Evolutionary conservation across 192 early-diverging fungal species (phyloP), one percentile per base, ranked within the genome.

Genomic region (Coemansia sp.): DNA sequence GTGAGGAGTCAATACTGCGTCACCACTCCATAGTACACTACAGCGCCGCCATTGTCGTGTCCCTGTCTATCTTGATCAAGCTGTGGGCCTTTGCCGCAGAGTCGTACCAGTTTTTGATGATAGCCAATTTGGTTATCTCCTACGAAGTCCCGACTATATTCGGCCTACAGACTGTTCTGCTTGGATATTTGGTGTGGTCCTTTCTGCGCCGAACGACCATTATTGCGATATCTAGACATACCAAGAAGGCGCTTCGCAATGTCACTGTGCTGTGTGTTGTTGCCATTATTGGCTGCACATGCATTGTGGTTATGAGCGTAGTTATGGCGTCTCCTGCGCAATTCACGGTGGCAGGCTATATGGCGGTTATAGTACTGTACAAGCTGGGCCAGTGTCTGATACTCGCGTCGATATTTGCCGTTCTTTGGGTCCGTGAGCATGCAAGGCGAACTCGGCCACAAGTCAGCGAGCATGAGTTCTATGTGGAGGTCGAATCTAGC

Each of bases 161-260:
- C 23, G 66, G 67, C 6, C 21, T 65, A 1, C 77, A 80, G 62
- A 80, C 69, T 0, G 25, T 17, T 0, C 32, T 80, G 1, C 66
- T 80, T 0, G 55, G 38, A 1, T 12, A 74, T 17, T 62, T 80
- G n/a, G 65, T 74, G 5, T 67, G 62, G 51, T 55, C 69, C 5
- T 80, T 80, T 66, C 61, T 80, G 1, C 58, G 25, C 19, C 68
- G 63, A 17, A 72, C 77, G 15, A 74, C 70, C 21, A 32, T 41
- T 25, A 79, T 79, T 15, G 77, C 77, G 15, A 74, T 79, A 48
- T 79, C 77, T 11, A 63, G 7, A 19, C 67, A 79, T 29, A 79
- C 72, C 10, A 74, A 74, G 37, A 21, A 44, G 11, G 72, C 67
- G 3, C 72, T 79, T 32, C 72, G 37, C 0, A 79, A 74, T 61